phyloP scores from a whole-genome alignment of 495 filamentous ascomycete species.

The Xylaria curta region DNA sequence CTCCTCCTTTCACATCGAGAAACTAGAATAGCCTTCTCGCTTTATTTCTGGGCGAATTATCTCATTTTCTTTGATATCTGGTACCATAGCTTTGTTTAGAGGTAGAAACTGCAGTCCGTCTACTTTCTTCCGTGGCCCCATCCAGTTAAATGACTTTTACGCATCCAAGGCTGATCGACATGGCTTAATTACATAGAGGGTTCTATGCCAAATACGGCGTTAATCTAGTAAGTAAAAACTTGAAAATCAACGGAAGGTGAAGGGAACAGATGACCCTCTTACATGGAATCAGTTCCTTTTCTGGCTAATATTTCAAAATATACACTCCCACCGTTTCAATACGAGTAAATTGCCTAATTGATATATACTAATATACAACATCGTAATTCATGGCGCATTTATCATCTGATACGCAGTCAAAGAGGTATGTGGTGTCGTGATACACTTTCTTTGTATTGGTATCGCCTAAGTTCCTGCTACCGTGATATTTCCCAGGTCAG shows the following conservation, averaged over 20 bases:
- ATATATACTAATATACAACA: not conserved
- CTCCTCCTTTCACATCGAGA: not conserved
- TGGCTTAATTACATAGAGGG: too few species aligned
- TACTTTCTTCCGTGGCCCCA: too few species aligned
- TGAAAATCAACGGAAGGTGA: too few species aligned
- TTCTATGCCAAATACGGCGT: too few species aligned
- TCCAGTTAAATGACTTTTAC: too few species aligned
- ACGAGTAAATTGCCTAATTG: not conserved
- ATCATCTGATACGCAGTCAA: not conserved
- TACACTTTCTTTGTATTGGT: not conserved
- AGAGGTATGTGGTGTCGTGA: not conserved
- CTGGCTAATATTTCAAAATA: too few species aligned
- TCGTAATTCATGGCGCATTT: not conserved
- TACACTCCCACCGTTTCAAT: too few species aligned
- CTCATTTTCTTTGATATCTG: not conserved
- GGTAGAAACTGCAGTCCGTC: not conserved
- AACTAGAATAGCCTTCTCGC: not conserved
- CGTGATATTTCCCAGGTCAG: not conserved
- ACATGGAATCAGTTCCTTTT: too few species aligned
- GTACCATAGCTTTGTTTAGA: not conserved
- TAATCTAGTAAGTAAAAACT: too few species aligned
- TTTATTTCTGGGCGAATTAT: not conserved
- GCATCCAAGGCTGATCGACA: too few species aligned
- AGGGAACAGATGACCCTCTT: too few species aligned
- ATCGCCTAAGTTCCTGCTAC: not conserved